phyloP scores from a whole-genome alignment of 2,329 filamentous ascomycete genomes.

The Celoporthe dispersa region DNA sequence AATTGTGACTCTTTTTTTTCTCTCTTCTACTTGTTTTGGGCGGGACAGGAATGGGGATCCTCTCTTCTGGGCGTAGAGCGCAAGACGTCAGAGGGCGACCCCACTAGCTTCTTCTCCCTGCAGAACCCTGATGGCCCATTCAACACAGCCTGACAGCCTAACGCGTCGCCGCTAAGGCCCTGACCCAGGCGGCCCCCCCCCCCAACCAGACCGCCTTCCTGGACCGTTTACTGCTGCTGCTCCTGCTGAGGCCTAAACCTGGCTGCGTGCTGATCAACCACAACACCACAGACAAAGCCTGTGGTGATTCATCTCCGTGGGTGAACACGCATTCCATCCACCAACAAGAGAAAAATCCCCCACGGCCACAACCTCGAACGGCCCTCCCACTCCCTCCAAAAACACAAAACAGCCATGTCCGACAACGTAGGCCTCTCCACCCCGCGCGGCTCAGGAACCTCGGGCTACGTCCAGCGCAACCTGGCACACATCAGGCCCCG shows the following conservation, averaged over 20 bases:
- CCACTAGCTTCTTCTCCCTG: slow-evolving; percentile 18
- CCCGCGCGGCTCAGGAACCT: slow-evolving; percentile 92
- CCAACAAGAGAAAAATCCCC: not conserved
- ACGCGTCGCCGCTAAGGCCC: not conserved
- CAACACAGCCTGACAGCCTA: not conserved
- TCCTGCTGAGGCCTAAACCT: too few relatives aligned
- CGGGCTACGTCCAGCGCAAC: slow-evolving; percentile 97
- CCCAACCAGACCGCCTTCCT: slow-evolving; percentile 23
- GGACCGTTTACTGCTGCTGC: not conserved
- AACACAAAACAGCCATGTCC: slow-evolving; percentile 73
- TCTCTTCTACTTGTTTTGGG: too few relatives aligned
- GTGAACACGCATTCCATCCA: too few relatives aligned
- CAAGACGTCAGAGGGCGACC: slow-evolving; percentile 23
- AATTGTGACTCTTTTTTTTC: slow-evolving; percentile 3
- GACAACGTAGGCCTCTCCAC: slow-evolving; percentile 97
- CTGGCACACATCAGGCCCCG: slow-evolving; percentile 85
- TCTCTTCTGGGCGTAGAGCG: too few relatives aligned
- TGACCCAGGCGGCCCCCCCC: not conserved
- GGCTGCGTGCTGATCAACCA: not conserved
- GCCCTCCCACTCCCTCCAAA: too few relatives aligned
- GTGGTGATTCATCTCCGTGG: too few relatives aligned
- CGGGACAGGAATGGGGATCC: too few relatives aligned
- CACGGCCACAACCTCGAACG: not conserved
- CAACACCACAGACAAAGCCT: not conserved
- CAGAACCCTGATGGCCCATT: not conserved